Percentiles rank a stretch among this genome's conserved stretches.
phyloP scores from a whole-genome alignment of 2,329 filamentous ascomycete species.

The Clonostachys rhizophaga region DNA sequence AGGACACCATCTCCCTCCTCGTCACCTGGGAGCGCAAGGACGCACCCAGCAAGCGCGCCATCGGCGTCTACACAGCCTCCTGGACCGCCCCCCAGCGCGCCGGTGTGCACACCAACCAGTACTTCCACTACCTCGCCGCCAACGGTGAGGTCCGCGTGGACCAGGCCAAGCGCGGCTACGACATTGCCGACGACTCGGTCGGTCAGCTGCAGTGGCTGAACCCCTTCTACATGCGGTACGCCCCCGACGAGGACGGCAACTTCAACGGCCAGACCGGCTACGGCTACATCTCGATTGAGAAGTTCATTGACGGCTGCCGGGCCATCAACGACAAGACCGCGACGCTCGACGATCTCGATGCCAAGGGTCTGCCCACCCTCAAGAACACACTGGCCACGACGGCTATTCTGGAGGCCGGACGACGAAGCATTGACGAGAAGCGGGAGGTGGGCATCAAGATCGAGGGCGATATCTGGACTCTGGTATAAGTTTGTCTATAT shows the following conservation, averaged over 20 bases:
- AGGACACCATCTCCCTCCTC: constrained; percentile 89
- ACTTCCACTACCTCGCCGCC: constrained; percentile 89
- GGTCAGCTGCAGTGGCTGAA: constrained; percentile 81
- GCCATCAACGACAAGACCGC: constrained; percentile 70
- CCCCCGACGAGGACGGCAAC: constrained; percentile 91
- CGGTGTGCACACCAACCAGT: constrained; percentile 94
- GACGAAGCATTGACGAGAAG: constrained; percentile 78
- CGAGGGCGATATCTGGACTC: constrained; percentile 61
- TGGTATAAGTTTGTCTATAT: constrained; percentile 34
- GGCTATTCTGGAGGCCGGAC: constrained; percentile 83
- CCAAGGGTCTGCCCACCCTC: constrained; percentile 76
- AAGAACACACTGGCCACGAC: constrained; percentile 88
- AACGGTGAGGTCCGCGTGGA: constrained; percentile 85
- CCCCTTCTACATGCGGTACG: constrained; percentile 94
- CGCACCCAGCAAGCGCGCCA: constrained; percentile 67
- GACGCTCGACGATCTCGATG: constrained; percentile 72
- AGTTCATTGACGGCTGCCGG: constrained; percentile 85
- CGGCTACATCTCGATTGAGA: constrained; percentile 91
- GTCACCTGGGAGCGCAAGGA: constrained; percentile 80
- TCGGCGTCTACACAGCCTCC: constrained; percentile 86
- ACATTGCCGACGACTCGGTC: constrained; percentile 77
- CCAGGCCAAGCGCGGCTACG: constrained; percentile 91
- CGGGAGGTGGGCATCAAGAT: constrained; percentile 71
- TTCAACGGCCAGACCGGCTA: constrained; percentile 90
- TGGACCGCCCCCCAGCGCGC: constrained; percentile 93